Base-by-base conservation (phyloP, 75 land plant genomes). In the Sequoiadendron giganteum region DNA sequence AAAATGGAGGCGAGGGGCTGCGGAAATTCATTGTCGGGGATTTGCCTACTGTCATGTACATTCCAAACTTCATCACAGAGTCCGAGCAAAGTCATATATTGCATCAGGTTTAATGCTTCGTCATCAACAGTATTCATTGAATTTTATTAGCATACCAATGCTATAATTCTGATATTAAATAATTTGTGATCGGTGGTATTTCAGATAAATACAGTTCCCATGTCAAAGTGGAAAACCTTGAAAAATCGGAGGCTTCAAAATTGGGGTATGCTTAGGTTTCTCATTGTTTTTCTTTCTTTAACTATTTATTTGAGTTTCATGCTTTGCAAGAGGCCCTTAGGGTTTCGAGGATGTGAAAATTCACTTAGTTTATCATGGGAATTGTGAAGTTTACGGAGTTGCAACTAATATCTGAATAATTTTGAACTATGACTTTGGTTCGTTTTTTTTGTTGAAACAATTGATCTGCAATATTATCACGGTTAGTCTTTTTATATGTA, bases 201-300 rank as follows among this genome's bases (percentile, higher is more conserved):
- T 56, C 78, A 98, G 99, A 95, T 96, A 52, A 93, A 98, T 86
- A 58, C 88, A 80, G 96, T 92, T 21, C 95, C 99, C 10, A 86
- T 89, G 42, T 89, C 98, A 49, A 98, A 95, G 88, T 98, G 99
- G 99, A 98, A 96, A 86, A 85, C 93, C 39, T 87, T 98, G 89
- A 96, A 92, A 90, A 96, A 96, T 78, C 89, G 99, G 84, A 91
- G 98, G 87, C 88, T 98, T 19, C 99, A 98, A 87, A 96, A 98
- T 85, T 98, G 99, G 99, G 99, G 99, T 98, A 89, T 86, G 78
- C 18, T 85, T 30, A 32, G 78, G 47, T 14, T n/a, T 30, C 49
- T 54, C 42, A 38, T 54, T 80, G 40, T 83, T 84, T 21, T n/a
- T 82, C 52, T 49, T 10, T 18, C 38, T 2, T 30, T 56, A 25